Evolutionary conservation across 768 basidiomycete species (phyloP).

Genomic region (Rhodotorula taiwanensis): DNA sequence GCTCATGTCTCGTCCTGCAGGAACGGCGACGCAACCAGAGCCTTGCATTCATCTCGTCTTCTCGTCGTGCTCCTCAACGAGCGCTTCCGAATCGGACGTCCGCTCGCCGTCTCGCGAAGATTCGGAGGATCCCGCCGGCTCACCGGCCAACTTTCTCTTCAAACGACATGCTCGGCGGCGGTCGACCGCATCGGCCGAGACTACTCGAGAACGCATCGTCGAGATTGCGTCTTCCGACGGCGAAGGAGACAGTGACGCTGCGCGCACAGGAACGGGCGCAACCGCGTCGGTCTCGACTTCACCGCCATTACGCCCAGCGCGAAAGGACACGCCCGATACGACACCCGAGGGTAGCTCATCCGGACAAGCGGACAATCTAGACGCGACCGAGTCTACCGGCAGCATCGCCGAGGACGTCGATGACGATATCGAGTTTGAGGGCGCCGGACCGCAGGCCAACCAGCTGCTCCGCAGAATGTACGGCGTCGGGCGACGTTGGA

Average conservation of each 20-base stretch:
- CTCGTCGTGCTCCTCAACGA: conserved; percentile 15
- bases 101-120: neutral
- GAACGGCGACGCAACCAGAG: conserved; percentile 42
- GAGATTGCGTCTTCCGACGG: conserved; percentile 1
- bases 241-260: neutral
- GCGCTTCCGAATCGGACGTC: neutral
- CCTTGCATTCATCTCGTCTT: conserved; percentile 45
- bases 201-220: neutral
- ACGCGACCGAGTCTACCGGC: conserved; percentile 11
- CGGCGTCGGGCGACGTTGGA: conserved; percentile 12
- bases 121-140: neutral
- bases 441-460: conserved; percentile 27
- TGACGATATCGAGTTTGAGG: conserved; percentile 27
- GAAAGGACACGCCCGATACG: too few relatives aligned
- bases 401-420: neutral
- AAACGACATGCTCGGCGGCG: neutral
- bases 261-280: too few relatives aligned
- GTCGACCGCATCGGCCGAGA: too few relatives aligned
- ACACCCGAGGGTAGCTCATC: neutral
- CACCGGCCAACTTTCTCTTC: conserved; percentile 27
- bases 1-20: neutral
- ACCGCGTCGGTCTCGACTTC: too few relatives aligned
- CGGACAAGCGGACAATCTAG: neutral
- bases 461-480: conserved; percentile 29
- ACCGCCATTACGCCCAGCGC: neutral